Conservation (phyloP, 352 stramenopile genomes). For the Sclerospora graminicola region DNA sequence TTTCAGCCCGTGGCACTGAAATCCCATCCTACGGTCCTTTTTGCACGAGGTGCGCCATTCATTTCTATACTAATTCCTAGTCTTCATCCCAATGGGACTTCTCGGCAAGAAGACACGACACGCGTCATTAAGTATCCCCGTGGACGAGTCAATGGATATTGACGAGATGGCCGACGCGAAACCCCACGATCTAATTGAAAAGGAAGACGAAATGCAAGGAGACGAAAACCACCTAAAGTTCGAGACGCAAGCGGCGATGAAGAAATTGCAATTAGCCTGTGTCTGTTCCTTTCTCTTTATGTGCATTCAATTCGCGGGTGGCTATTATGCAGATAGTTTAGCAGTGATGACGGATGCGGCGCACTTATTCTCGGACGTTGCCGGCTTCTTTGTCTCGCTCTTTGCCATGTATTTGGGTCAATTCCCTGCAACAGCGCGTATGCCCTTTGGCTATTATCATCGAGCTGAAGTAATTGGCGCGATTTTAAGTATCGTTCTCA, state of each 20-base stretch:
- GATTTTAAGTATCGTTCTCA: conserved; percentile 88
- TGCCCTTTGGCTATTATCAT: conserved; percentile 95
- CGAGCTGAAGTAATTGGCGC: conserved; percentile 94
- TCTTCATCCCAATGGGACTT: no score
- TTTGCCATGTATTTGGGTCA: conserved; percentile 71
- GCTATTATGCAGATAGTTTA: conserved; percentile 89
- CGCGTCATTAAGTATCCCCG: conserved; percentile 22
- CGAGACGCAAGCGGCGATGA: conserved; percentile 23
- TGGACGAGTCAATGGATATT: conserved; percentile 17
- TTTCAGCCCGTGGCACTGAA: no score
- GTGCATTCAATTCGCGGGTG: conserved; percentile 91
- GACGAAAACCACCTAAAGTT: conserved; percentile 7
- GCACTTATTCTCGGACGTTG: conserved; percentile 69
- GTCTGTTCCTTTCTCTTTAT: conserved; percentile 91
- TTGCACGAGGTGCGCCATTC: no score
- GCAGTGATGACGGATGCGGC: conserved; percentile 91
- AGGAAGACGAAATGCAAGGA: conserved; percentile 7
- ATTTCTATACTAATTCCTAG: no score
- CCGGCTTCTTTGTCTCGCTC: conserved; percentile 72
- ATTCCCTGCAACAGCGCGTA: conserved; percentile 36
- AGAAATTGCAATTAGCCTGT: conserved; percentile 65
- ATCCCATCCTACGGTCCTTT: no score
- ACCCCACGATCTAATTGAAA: not conserved
- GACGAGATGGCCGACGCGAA: conserved; percentile 24
- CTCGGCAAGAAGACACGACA: not conserved